Conservation (phyloP, 306 rosid genomes). For the Albizia julibrissin region DNA sequence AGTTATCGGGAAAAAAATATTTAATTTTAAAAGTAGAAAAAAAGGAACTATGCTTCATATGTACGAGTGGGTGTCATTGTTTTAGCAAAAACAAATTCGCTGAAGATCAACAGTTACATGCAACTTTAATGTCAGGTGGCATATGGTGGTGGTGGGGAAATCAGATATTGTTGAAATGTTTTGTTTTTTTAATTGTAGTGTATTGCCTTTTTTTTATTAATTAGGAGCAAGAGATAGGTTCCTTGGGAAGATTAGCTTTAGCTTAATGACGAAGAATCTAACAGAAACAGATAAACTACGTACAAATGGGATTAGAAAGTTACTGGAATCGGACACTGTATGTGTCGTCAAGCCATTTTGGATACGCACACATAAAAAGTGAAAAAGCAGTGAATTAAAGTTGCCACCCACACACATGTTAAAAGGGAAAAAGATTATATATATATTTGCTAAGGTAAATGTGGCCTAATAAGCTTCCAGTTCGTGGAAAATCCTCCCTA, state of each 20-base stretch:
- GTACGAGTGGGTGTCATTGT: slow-evolving; percentile 36
- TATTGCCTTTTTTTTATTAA: background rate
- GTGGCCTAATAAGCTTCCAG: slow-evolving; percentile 38
- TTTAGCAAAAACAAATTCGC: slow-evolving; percentile 28
- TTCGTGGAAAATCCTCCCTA: slow-evolving; percentile 29
- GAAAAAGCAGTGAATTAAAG: slow-evolving; percentile 33
- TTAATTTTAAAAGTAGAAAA: slow-evolving; percentile 12
- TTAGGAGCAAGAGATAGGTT: slow-evolving; percentile 34
- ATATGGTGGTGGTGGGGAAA: slow-evolving; percentile 36
- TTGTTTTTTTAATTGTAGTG: background rate
- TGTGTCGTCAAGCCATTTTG: slow-evolving; percentile 39
- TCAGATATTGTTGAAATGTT: slow-evolving; percentile 11
- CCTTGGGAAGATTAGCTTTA: slow-evolving; percentile 49
- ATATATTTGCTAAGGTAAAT: slow-evolving; percentile 4
- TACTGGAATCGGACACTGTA: slow-evolving; percentile 2
- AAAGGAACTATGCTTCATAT: slow-evolving; percentile 26
- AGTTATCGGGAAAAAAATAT: slow-evolving; percentile 40
- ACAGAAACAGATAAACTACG: slow-evolving; percentile 32
- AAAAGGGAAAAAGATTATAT: background rate
- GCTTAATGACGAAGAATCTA: slow-evolving; percentile 93
- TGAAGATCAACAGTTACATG: slow-evolving; percentile 34
- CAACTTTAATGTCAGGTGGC: slow-evolving; percentile 44
- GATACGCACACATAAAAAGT: slow-evolving; percentile 39
- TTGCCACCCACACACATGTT: slow-evolving; percentile 18
- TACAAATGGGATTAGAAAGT: slow-evolving; percentile 44